These are phyloP conservation scores for Colletotrichum siamense DNA, from an alignment of 2,329 filamentous ascomycete genomes.

Conservation along the genomic window DNA sequence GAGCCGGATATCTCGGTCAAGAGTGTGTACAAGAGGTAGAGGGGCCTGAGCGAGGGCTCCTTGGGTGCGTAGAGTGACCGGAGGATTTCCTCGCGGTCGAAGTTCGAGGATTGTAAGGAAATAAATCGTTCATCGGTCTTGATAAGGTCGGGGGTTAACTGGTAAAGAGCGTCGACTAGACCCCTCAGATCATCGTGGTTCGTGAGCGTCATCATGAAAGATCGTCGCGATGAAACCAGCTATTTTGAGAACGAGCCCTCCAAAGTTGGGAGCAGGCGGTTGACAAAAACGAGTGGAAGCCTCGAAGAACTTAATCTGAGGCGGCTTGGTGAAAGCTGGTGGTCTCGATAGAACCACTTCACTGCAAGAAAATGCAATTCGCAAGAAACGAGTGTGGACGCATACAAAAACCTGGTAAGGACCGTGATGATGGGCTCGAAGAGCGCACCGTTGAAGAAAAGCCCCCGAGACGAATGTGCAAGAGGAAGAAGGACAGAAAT, in stretches of 20 bases:
- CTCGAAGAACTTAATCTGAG: neutral
- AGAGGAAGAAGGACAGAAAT: neutral
- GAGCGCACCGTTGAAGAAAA: neutral
- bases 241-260: neutral
- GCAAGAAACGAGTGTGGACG: neutral
- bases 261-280: fast-evolving
- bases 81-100: conserved; percentile 20
- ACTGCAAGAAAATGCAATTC: neutral
- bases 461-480: neutral
- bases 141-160: neutral
- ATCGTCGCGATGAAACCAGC: neutral
- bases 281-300: neutral
- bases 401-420: neutral
- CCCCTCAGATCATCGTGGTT: neutral
- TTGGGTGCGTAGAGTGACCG: conserved; percentile 25
- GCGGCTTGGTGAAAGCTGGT: neutral
- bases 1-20: conserved; percentile 29
- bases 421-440: neutral
- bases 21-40: conserved; percentile 29
- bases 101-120: neutral
- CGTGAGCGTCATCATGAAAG: neutral
- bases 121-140: neutral
- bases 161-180: neutral
- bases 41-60: conserved; percentile 26
- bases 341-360: neutral